phyloP scores from a whole-genome alignment of 257 asterid species.

The Capsicum chinense region DNA sequence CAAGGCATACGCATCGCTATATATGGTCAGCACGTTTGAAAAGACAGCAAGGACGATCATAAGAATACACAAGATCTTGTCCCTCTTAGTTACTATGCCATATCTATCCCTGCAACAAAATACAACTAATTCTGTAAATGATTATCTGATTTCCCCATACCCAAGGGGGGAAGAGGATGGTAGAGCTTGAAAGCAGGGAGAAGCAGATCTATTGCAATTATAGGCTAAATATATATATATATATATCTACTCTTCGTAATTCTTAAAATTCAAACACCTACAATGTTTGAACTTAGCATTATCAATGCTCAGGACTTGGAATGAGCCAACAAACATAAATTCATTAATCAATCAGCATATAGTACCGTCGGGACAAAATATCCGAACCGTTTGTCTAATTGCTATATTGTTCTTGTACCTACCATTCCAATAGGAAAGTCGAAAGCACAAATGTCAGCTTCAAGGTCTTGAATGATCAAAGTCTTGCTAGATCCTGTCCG shows the following conservation, averaged over 20 bases:
- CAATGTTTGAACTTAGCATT: background rate
- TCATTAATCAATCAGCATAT: slow-evolving; percentile 2
- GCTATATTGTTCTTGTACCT: background rate
- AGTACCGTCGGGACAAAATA: background rate
- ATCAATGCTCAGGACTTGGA: background rate
- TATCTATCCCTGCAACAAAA: slow-evolving; percentile 74
- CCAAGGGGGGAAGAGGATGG: background rate
- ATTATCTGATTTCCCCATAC: background rate
- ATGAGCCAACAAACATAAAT: slow-evolving; percentile 6
- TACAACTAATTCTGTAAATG: background rate
- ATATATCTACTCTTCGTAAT: background rate
- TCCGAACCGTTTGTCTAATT: background rate
- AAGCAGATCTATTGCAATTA: background rate
- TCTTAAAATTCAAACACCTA: background rate
- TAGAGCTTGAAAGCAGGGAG: background rate
- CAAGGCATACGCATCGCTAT: slow-evolving; percentile 90
- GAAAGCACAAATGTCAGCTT: background rate
- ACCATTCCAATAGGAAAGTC: background rate
- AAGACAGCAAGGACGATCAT: slow-evolving; percentile 87
- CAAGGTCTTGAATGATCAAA: background rate
- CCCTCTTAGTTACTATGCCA: slow-evolving; percentile 77
- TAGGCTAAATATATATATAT: background rate
- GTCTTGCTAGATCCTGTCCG: background rate
- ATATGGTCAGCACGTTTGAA: slow-evolving; percentile 83
- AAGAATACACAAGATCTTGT: slow-evolving; percentile 65